phyloP scores from a whole-genome alignment of 768 basidiomycete species.

The Boletus pseudo-olivaceus region DNA sequence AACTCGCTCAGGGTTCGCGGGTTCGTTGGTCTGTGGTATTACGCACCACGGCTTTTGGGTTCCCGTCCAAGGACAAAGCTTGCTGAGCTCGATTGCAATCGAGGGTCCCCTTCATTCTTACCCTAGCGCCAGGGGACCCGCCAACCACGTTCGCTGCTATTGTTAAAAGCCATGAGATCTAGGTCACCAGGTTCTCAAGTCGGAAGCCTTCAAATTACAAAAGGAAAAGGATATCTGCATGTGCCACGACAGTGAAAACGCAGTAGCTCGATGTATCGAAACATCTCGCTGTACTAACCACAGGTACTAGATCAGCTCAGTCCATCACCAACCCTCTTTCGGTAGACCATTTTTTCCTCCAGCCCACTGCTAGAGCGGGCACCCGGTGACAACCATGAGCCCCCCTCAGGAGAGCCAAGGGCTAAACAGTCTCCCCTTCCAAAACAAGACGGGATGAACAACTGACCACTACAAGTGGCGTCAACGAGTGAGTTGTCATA shows the following conservation, averaged over 20 bases:
- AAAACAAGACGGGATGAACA: slow-evolving; percentile 12
- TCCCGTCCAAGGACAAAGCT: neutral
- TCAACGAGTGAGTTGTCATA: slow-evolving; percentile 18
- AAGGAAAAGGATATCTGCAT: slow-evolving; percentile 13
- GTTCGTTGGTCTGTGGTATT: slow-evolving; percentile 11
- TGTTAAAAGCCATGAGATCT: neutral
- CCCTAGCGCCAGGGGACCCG: slow-evolving; percentile 16
- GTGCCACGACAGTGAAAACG: slow-evolving; percentile 23
- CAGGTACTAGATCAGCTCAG: slow-evolving; percentile 23
- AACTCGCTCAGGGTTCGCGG: slow-evolving; percentile 18
- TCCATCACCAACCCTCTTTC: slow-evolving; percentile 24
- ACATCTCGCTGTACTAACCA: slow-evolving; percentile 19
- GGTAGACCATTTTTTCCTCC: slow-evolving; percentile 27
- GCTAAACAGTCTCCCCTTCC: slow-evolving; percentile 4
- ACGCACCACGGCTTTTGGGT: neutral
- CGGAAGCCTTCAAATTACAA: slow-evolving; percentile 12
- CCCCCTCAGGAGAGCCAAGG: slow-evolving; percentile 24
- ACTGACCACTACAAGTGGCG: slow-evolving; percentile 9
- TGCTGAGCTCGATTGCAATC: slow-evolving; percentile 16
- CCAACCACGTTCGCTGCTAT: slow-evolving; percentile 4
- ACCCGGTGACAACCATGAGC: slow-evolving; percentile 23
- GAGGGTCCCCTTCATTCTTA: slow-evolving; percentile 8
- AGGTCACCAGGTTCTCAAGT: neutral
- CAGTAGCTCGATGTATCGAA: slow-evolving; percentile 16
- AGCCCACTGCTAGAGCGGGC: slow-evolving; percentile 32